Conservation (phyloP, 148 eudicot genomes). For the Cornus florida region DNA sequence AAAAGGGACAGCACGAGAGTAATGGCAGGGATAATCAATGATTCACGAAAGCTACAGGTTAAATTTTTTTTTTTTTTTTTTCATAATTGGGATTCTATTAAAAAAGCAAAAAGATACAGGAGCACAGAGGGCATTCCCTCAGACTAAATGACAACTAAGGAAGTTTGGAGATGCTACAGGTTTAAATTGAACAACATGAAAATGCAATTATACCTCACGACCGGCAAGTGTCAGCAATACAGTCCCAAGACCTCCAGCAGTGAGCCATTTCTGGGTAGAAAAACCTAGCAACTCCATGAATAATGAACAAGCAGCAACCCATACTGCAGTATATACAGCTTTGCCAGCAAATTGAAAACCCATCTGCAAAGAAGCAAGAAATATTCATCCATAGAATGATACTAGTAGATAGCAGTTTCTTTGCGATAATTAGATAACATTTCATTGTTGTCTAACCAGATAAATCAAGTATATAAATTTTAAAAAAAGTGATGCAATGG, state of each 20-base stretch:
- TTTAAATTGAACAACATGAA: background rate
- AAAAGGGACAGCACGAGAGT: background rate
- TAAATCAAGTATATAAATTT: background rate
- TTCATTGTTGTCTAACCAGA: background rate
- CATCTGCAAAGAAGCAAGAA: slow-evolving; percentile 54
- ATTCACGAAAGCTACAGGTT: background rate
- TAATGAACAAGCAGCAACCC: slow-evolving; percentile 92
- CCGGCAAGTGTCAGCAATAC: slow-evolving; percentile 94
- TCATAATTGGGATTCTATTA: too few relatives aligned
- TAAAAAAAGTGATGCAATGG: background rate
- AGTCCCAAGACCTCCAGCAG: slow-evolving; percentile 99
- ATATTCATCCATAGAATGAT: background rate
- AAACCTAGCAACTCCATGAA: slow-evolving; percentile 95
- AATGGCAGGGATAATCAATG: background rate
- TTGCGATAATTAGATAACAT: background rate
- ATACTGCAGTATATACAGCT: slow-evolving; percentile 83
- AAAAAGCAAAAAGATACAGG: too few relatives aligned
- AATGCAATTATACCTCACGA: slow-evolving; percentile 71
- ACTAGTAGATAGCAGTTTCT: slow-evolving; percentile 4
- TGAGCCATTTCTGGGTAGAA: slow-evolving; percentile 87
- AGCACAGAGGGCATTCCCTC: too few relatives aligned
- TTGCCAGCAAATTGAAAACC: slow-evolving; percentile 91
- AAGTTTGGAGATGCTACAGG: background rate
- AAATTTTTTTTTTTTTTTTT: too few relatives aligned
- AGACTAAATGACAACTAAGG: too few relatives aligned